Evolutionary conservation across 768 basidiomycete genomes (phyloP).

Genomic region (Auriscalpium vulgare): DNA sequence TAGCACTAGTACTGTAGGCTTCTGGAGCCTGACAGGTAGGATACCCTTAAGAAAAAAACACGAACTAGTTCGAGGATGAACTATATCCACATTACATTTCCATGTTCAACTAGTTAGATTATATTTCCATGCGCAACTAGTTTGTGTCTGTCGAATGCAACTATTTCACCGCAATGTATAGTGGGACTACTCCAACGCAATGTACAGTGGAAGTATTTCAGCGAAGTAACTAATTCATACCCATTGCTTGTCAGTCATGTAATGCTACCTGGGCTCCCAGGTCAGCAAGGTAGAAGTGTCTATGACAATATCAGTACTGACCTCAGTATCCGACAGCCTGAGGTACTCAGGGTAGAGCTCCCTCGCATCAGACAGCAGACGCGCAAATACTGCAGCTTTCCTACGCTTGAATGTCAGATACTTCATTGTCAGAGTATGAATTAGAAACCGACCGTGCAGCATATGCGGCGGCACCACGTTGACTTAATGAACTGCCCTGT

Average conservation of each 20-base stretch:
- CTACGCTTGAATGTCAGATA: not conserved
- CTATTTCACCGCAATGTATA: not conserved
- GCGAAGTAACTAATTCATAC: not conserved
- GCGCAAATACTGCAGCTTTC: not conserved
- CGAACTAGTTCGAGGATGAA: no score
- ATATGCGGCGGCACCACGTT: not conserved
- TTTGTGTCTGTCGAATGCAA: no score
- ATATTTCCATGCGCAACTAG: no score
- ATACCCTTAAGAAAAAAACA: no score
- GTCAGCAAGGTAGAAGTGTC: not conserved
- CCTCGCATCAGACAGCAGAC: not conserved
- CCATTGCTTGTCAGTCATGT: not conserved
- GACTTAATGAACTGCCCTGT: not conserved
- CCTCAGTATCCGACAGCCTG: not conserved
- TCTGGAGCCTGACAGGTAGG: no score
- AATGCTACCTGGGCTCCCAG: not conserved
- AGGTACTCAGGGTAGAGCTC: not conserved
- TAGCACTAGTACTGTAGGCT: no score
- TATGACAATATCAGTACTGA: not conserved
- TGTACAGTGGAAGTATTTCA: not conserved
- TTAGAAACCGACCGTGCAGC: not conserved
- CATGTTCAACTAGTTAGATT: not conserved
- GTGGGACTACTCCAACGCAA: no score
- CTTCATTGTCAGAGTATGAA: not conserved
- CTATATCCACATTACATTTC: no score